Evolutionary conservation across 1,284 basidiomycete genomes (phyloP).

Genomic region (Trametes sp.): DNA sequence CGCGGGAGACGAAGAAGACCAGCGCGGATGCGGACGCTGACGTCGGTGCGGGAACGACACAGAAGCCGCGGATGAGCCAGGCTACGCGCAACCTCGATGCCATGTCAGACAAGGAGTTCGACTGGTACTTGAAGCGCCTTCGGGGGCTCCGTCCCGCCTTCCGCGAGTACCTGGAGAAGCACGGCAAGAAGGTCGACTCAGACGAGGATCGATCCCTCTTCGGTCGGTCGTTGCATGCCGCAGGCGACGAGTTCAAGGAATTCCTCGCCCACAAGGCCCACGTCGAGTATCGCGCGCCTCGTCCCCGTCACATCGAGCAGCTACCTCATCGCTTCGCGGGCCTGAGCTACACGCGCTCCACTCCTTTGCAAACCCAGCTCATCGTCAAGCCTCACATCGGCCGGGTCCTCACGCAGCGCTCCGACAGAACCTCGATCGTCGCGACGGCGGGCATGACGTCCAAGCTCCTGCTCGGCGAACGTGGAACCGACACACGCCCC

Average conservation of each 20-base stretch:
- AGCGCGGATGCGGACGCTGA: constrained; percentile 3
- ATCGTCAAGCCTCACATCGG: constrained; percentile 62
- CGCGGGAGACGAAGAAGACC: constrained; percentile 12
- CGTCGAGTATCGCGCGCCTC: constrained; percentile 33
- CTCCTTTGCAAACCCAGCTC: constrained; percentile 60
- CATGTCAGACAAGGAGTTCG: constrained; percentile 58
- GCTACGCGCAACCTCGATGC: constrained; percentile 42
- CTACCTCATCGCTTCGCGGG: constrained; percentile 71
- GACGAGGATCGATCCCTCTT: constrained; percentile 43
- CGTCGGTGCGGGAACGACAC: constrained; percentile 21
- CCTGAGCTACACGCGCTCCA: constrained; percentile 62
- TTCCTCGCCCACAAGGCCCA: constrained; percentile 42
- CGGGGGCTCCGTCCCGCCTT: constrained; percentile 65
- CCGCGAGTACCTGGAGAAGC: constrained; percentile 49
- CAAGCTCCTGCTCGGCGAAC: constrained; percentile 19
- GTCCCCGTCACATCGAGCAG: constrained; percentile 59
- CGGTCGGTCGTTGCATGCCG: constrained; percentile 33
- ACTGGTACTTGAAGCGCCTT: constrained; percentile 61
- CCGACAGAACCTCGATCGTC: constrained; percentile 20
- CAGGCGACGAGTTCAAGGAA: constrained; percentile 31
- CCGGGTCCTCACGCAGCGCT: constrained; percentile 50
- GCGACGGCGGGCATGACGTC: constrained; percentile 43
- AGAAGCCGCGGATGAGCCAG: constrained; percentile 46
- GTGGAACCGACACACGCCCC: neutral
- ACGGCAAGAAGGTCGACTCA: constrained; percentile 28